A percentile compares a stretch with the other conserved stretches of the same genome.
Conservation (phyloP, 2,329 filamentous ascomycete genomes). For the Bipolaris victoriae region DNA sequence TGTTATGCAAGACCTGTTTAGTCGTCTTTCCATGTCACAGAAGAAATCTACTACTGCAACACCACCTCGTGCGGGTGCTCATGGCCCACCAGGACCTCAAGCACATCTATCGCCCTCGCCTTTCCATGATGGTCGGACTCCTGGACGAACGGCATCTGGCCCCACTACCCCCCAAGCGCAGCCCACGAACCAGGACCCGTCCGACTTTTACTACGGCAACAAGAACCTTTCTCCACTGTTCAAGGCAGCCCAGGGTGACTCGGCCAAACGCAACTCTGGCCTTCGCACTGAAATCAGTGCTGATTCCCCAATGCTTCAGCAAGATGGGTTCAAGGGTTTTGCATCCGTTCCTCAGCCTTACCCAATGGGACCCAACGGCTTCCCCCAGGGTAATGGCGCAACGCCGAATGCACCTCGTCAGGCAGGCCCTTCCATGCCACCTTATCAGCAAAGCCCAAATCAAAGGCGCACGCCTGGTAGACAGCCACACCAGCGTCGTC, state of each 20-base stretch:
- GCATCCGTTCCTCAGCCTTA: constrained; percentile 25
- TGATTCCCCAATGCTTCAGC: constrained; percentile 36
- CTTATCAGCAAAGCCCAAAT: constrained; percentile 31
- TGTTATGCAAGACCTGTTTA: constrained; percentile 54
- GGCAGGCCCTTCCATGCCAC: constrained; percentile 33
- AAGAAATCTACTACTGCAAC: constrained; percentile 32
- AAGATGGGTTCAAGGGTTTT: constrained; percentile 34
- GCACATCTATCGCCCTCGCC: constrained; percentile 50
- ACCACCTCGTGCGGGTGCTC: constrained; percentile 31
- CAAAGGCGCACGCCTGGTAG: constrained; percentile 33
- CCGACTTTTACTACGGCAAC: constrained; percentile 51
- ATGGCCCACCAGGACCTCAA: constrained; percentile 30
- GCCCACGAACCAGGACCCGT: constrained; percentile 30
- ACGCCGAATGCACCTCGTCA: constrained; percentile 29
- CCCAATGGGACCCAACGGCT: constrained; percentile 29
- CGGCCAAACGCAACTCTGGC: constrained; percentile 51
- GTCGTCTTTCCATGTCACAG: constrained; percentile 46
- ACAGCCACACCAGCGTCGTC: constrained; percentile 31
- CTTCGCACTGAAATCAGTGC: constrained; percentile 53
- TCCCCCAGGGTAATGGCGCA: constrained; percentile 22
- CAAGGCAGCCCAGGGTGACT: constrained; percentile 54
- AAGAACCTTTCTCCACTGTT: constrained; percentile 58
- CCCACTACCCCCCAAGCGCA: constrained; percentile 44
- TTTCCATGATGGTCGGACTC: constrained; percentile 43
- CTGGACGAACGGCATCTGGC: constrained; percentile 40